Evolutionary conservation across 2,329 filamentous ascomycete species (phyloP).

Genomic region (Verticillium nubilum): DNA sequence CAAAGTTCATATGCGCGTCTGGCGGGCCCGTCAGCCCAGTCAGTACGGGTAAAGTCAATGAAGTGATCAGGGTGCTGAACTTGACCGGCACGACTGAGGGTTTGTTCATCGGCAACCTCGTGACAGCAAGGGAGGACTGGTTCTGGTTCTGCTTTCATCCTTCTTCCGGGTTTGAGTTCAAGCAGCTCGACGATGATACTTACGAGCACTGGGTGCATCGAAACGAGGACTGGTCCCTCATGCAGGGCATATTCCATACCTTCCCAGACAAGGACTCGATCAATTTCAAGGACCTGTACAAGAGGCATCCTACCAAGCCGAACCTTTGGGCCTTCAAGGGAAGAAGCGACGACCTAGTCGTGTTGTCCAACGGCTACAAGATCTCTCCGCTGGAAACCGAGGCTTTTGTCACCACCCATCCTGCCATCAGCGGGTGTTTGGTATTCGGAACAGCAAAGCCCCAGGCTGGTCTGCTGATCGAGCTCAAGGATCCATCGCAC

Average conservation of each 20-base stretch:
- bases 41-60: conserved; percentile 21
- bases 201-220: conserved; percentile 27
- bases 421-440: conserved; percentile 18
- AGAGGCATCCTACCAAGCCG: conserved; percentile 18
- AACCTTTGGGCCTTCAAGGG: conserved; percentile 23
- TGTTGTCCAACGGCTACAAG: conserved; percentile 25
- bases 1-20: conserved; percentile 30
- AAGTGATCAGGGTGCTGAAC: conserved; percentile 25
- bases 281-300: conserved; percentile 24
- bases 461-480: conserved; percentile 20
- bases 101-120: conserved; percentile 25
- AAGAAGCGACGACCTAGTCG: conserved; percentile 22
- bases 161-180: conserved; percentile 27
- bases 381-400: conserved; percentile 23
- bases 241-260: conserved; percentile 27
- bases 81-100: conserved; percentile 27
- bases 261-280: conserved; percentile 18
- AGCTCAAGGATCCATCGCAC: conserved; percentile 15
- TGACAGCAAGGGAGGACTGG: conserved; percentile 15
- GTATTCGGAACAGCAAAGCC: conserved; percentile 19
- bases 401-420: conserved; percentile 18
- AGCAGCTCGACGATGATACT: conserved; percentile 19
- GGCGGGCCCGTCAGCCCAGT: conserved; percentile 25
- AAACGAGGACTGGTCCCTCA: conserved; percentile 20
- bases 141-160: conserved; percentile 27